Evolutionary conservation across 306 rosid genomes (phyloP).

Genomic region (Hippophae gyantsensis): DNA sequence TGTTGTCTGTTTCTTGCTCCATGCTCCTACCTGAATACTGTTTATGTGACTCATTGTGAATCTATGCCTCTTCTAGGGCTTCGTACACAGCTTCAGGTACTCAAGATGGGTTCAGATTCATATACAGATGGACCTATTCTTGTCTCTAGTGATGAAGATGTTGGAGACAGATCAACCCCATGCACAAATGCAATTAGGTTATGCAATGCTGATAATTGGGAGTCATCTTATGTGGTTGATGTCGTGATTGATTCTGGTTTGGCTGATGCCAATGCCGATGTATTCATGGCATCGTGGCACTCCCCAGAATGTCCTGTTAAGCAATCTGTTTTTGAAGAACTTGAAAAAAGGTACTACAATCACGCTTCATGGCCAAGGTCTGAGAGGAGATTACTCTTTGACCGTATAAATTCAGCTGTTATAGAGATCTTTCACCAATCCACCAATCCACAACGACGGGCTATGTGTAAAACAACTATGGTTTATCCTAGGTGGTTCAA

Average conservation of each 20-base stretch:
- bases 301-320: slow-evolving; percentile 59
- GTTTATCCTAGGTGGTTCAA: slow-evolving; percentile 23
- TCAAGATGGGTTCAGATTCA: slow-evolving; percentile 69
- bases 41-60: not conserved
- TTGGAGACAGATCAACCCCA: slow-evolving; percentile 32
- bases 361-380: slow-evolving; percentile 40
- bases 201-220: slow-evolving; percentile 43
- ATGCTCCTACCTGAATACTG: slow-evolving; percentile 4
- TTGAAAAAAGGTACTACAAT: slow-evolving; percentile 52
- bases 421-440: slow-evolving; percentile 41
- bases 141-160: slow-evolving; percentile 70
- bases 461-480: slow-evolving; percentile 16
- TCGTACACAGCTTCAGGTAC: slow-evolving; percentile 86
- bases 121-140: slow-evolving; percentile 49
- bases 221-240: slow-evolving; percentile 44
- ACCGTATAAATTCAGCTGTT: slow-evolving; percentile 57
- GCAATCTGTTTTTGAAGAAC: slow-evolving; percentile 48
- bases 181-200: slow-evolving; percentile 20
- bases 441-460: slow-evolving; percentile 47
- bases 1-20: not conserved
- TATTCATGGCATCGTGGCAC: slow-evolving; percentile 38
- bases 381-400: slow-evolving; percentile 71
- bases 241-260: slow-evolving; percentile 49
- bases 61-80: slow-evolving; percentile 47
- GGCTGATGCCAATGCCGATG: slow-evolving; percentile 25